These are phyloP conservation scores for Fibroporia radiculosa DNA, from an alignment of 768 basidiomycete species.

Conservation along the genomic window DNA sequence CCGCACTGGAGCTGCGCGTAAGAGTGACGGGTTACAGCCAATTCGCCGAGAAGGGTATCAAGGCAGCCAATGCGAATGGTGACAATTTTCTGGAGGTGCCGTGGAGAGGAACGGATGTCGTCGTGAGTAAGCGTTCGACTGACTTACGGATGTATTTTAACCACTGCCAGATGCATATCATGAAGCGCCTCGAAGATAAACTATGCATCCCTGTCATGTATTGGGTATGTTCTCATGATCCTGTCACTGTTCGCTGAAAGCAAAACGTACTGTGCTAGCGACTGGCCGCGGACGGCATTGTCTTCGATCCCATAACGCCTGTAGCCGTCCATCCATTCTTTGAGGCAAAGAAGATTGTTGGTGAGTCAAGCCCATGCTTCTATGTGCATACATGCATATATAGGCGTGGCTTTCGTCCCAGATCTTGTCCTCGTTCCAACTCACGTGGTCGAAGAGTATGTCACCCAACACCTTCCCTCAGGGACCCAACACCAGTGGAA, in stretches of 20 bases:
- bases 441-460: neutral
- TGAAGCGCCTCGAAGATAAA: neutral
- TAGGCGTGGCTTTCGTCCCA: neutral
- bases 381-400: too few species aligned
- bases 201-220: constrained; percentile 1
- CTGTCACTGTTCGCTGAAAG: too few species aligned
- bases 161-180: neutral
- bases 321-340: neutral
- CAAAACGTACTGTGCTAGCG: neutral
- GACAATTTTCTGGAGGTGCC: neutral
- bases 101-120: neutral
- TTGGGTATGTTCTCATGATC: neutral
- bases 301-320: neutral
- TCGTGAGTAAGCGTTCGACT: neutral
- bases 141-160: neutral
- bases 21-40: neutral
- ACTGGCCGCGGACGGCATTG: neutral
- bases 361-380: neutral
- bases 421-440: constrained; percentile 1
- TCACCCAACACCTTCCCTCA: neutral
- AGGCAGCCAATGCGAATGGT: neutral
- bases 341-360: neutral
- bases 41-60: neutral
- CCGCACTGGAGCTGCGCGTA: too few species aligned
- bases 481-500: neutral